Percentiles rank a stretch among this genome's conserved stretches.
These are phyloP conservation scores for Cladorrhinum sp. DNA, from an alignment of 2,329 filamentous ascomycete species.

Conservation along the genomic window DNA sequence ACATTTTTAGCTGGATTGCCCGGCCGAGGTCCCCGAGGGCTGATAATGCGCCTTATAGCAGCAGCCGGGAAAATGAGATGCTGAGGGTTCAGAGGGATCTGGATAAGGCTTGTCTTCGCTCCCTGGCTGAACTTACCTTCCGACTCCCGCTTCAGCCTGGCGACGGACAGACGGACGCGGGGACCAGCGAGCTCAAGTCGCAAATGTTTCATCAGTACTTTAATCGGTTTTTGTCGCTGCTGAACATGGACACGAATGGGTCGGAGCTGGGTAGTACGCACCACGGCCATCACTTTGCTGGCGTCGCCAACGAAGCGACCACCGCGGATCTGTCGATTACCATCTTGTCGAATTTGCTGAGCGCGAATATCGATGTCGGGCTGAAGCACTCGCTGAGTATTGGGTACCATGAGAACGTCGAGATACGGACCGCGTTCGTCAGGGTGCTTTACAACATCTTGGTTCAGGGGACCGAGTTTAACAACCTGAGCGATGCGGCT, in stretches of 20 bases:
- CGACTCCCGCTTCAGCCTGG: slow-evolving; percentile 63
- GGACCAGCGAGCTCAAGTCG: slow-evolving; percentile 65
- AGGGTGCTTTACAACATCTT: slow-evolving; percentile 69
- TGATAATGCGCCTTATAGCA: slow-evolving; percentile 39
- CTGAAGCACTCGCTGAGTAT: slow-evolving; percentile 68
- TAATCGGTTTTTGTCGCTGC: slow-evolving; percentile 63
- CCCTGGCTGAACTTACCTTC: slow-evolving; percentile 64
- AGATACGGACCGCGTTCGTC: slow-evolving; percentile 67
- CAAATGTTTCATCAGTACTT: slow-evolving; percentile 72
- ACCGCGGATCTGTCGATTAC: slow-evolving; percentile 63
- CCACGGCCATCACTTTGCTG: slow-evolving; percentile 27
- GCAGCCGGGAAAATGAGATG: slow-evolving; percentile 54
- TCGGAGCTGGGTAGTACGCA: slow-evolving; percentile 39
- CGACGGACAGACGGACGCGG: slow-evolving; percentile 63
- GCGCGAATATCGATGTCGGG: slow-evolving; percentile 69
- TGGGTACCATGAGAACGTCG: slow-evolving; percentile 67
- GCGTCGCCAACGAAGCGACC: slow-evolving; percentile 51
- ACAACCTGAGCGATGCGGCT: slow-evolving; percentile 62
- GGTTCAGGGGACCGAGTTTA: slow-evolving; percentile 69
- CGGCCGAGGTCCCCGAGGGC: slow-evolving; percentile 52
- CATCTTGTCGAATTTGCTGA: slow-evolving; percentile 66
- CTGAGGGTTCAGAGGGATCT: slow-evolving; percentile 60
- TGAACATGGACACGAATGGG: slow-evolving; percentile 52
- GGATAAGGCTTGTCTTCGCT: slow-evolving; percentile 62
- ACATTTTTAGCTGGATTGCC: slow-evolving; percentile 67